Evolutionary conservation across 352 stramenopile species (phyloP), one percentile per base, ranked within the genome.

Genomic region (Thraustotheca clavata): DNA sequence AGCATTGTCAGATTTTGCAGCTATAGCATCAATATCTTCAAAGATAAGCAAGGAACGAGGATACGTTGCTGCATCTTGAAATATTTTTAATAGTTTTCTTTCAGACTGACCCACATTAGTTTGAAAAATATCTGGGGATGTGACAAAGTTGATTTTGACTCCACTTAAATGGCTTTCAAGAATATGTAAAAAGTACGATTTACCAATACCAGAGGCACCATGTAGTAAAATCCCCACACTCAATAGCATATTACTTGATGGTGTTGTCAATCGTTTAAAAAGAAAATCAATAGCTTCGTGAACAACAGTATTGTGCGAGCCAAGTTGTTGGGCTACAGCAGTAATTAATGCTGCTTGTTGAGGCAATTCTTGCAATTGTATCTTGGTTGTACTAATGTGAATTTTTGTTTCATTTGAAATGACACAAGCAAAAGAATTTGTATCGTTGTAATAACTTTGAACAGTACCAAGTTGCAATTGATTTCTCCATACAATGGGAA

Each of bases 81-180:
- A 92, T 0, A 72, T 70, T 29, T 74, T 71, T 27, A 88, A 68
- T 20, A 95, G 69, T 46, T 87, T 67, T 12, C 75, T 75, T 69
- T 96, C 88, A 0, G 83, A 91, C 62, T 98, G 90, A 32, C 96
- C 96, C 14, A 95, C 88, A 41, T 81, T 85, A 43, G 96, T 97
- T 34, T 94, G 88, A 61, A 98, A 98, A 27, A 98, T 87, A 69
- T 98, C 94, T 0, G 94, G 87, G 2, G 91, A 96, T 43, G 84
- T 86, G 0, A 55, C 70, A 36, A 77, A 83, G 9, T 72, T 70
- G 18, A 94, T 59, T 2, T 59, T 67, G 9, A 32, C 22, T 29
- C 11, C 12, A 31, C 20, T 40, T 18, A 54, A 11, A 11, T 20
- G 20, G 8, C 26, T 6, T 20, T 40, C 36, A 54, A 52, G 26